Evolutionary conservation across 495 filamentous ascomycete species (phyloP).

Genomic region (Bryoglossum gracile): DNA sequence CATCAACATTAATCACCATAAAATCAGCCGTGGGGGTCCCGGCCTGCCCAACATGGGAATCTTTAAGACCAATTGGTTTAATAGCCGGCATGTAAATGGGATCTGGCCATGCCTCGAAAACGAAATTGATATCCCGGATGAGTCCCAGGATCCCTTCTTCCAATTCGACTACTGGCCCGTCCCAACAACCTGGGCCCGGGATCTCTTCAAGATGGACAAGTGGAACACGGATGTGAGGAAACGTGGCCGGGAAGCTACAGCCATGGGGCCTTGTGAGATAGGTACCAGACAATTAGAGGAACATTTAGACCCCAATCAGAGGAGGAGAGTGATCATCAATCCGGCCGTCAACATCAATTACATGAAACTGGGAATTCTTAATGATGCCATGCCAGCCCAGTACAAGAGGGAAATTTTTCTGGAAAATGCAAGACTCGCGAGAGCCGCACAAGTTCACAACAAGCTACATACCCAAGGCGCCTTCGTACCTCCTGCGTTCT

Average conservation of each 20-base stretch:
- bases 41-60: conserved; percentile 5
- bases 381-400: no score
- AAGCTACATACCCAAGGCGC: no score
- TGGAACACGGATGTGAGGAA: not conserved
- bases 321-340: no score
- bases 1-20: not conserved
- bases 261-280: not conserved
- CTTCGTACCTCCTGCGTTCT: not conserved
- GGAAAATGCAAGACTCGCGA: no score
- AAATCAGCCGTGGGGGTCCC: not conserved
- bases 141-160: not conserved
- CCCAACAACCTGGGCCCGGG: not conserved
- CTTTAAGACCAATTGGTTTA: conserved; percentile 6
- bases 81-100: not conserved
- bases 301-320: no score
- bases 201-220: not conserved
- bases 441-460: no score
- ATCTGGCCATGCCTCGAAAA: not conserved
- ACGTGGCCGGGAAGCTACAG: not conserved
- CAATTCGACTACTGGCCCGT: conserved; percentile 4
- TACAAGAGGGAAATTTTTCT: no score
- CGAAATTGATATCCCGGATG: not conserved
- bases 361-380: no score
- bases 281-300: not conserved
- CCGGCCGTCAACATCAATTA: no score